A percentile compares a stretch with the other conserved stretches of the same genome.
Evolutionary conservation across 352 stramenopile genomes (phyloP).

Genomic region (Pythium pyrilobum): DNA sequence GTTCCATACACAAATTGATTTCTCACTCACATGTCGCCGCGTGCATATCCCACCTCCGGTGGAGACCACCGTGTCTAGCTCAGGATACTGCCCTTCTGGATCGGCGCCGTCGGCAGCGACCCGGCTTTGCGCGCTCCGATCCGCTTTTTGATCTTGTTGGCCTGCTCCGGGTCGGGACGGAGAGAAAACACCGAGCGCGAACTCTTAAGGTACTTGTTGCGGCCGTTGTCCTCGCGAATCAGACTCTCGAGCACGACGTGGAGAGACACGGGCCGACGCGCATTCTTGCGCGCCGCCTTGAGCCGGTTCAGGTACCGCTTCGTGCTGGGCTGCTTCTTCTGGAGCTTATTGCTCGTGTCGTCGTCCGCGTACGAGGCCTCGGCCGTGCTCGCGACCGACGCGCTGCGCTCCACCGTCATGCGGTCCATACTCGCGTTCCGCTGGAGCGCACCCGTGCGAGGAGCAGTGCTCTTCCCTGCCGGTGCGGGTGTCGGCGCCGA

Average conservation of each 20-base stretch:
- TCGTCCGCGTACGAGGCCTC: constrained; percentile 17
- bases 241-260: constrained; percentile 79
- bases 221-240: constrained; percentile 69
- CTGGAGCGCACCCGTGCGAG: constrained; percentile 5
- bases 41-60: too few relatives aligned
- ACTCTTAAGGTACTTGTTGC: constrained; percentile 83
- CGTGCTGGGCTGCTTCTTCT: constrained; percentile 77
- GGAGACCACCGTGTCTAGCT: too few relatives aligned
- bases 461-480: not conserved
- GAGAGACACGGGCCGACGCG: constrained; percentile 56
- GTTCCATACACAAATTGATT: too few relatives aligned
- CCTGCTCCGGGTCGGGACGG: constrained; percentile 66
- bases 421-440: constrained; percentile 13
- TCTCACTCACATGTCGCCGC: too few relatives aligned
- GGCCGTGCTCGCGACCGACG: constrained; percentile 4
- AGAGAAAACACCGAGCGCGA: constrained; percentile 70
- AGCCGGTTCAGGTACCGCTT: constrained; percentile 72
- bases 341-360: constrained; percentile 27
- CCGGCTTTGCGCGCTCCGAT: constrained; percentile 57
- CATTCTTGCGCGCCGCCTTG: constrained; percentile 61
- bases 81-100: constrained; percentile 67
- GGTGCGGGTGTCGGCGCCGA: constrained; percentile 23
- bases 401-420: constrained; percentile 10
- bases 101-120: constrained; percentile 50
- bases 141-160: constrained; percentile 74